Base-by-base conservation (phyloP, 2,329 filamentous ascomycete species). In the Sphaerostilbella broomeana region DNA sequence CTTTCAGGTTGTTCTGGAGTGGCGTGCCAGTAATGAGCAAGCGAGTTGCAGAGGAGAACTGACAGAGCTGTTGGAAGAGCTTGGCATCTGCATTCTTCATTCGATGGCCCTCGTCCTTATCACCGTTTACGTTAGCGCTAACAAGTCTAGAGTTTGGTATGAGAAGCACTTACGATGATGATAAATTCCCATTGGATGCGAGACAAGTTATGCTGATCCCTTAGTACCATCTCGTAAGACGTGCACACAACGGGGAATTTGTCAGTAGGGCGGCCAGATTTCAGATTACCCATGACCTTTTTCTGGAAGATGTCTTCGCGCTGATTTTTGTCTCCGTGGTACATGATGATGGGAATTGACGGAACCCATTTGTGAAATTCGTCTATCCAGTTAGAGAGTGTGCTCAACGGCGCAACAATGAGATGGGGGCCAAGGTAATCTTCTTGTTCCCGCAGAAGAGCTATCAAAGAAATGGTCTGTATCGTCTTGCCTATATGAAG, bases 41-140 rank as follows among this genome's bases (percentile, higher is more conserved):
- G 40, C 92, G 77, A 27, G 94, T 95, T 0, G 89, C 87, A 0
- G 90, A 97, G 17, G 82, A 81, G 54, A 97, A 97, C 1, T 84
- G 82, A 47, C 92, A 79, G 0, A 98, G 67, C 49, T 95, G 87
- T 33, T 86, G 83, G 47, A 97, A 95, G 0, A 98, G 70, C 42
- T 86, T 85, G 20, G 90, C 94, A 35, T 97, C 89, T 47, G 94
- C 83, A 48, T 98, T 98, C 67, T 98, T 98, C 73, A 98, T 81
- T 1, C 92, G 83, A 57, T 98, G 92, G 0, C 92, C 92, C 63
- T 98, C 92, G 51, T 98, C 90, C 80, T 85, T 22, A 8, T 16
- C n/a, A n/a, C n/a, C n/a, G n/a, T n/a, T n/a, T n/a, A n/a, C n/a
- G n/a, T n/a, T n/a, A n/a, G n/a, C n/a, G n/a, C n/a, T n/a, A n/a